Conservation (phyloP, 1,284 basidiomycete genomes). For the Ceratobasidium sp. region DNA sequence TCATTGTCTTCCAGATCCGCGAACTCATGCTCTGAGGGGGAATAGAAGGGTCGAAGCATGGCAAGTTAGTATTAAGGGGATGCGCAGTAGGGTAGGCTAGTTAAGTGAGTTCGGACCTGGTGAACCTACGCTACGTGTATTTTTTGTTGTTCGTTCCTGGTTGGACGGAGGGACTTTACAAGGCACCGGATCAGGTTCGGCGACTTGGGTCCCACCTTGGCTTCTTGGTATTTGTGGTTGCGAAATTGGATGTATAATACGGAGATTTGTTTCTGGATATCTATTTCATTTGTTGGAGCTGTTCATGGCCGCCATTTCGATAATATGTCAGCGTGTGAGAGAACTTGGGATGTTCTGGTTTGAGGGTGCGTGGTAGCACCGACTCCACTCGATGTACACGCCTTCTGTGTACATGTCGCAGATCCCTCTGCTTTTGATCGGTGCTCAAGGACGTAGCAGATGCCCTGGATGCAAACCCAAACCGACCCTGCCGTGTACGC, state of each 20-base stretch:
- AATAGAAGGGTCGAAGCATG: neutral
- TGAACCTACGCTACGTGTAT: conserved; percentile 25
- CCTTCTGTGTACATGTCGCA: neutral
- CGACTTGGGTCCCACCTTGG: neutral
- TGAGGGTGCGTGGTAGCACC: too few relatives aligned
- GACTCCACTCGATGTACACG: neutral
- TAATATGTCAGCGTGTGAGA: neutral
- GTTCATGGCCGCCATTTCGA: neutral
- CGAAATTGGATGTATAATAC: conserved; percentile 9
- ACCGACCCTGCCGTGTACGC: neutral
- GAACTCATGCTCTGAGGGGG: conserved; percentile 35
- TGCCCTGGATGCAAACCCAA: neutral
- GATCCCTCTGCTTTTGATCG: neutral
- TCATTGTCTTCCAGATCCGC: conserved; percentile 23
- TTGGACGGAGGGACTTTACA: conserved; percentile 1
- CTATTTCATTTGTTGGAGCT: neutral
- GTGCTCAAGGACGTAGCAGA: neutral
- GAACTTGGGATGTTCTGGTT: neutral
- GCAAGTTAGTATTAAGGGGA: neutral
- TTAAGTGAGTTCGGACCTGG: conserved; percentile 4
- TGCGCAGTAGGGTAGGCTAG: neutral
- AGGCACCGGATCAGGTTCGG: conserved; percentile 8
- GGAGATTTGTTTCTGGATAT: conserved; percentile 8
- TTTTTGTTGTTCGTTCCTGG: conserved; percentile 38
- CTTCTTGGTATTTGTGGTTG: neutral